Evolutionary conservation across 2,329 filamentous ascomycete species (phyloP).

Genomic region (Xylaria sp.): DNA sequence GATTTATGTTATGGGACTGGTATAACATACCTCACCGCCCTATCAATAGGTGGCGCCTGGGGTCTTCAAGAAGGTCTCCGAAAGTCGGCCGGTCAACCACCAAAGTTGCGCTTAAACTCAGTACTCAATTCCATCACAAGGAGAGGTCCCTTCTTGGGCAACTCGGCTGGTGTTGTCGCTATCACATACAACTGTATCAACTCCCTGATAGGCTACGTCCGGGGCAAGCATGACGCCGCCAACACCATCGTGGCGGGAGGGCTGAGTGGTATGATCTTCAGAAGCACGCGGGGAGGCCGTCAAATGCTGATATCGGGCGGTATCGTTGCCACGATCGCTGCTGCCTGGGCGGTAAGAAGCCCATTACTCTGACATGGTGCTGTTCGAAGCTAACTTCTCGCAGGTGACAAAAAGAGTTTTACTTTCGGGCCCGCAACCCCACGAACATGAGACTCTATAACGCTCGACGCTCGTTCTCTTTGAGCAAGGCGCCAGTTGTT

Average conservation of each 20-base stretch:
- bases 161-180: slow-evolving; percentile 94
- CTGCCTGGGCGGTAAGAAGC: slow-evolving; percentile 81
- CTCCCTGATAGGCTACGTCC: slow-evolving; percentile 79
- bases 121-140: slow-evolving; percentile 94
- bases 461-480: background rate
- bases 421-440: slow-evolving; percentile 31
- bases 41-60: slow-evolving; percentile 89
- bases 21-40: slow-evolving; percentile 88
- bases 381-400: slow-evolving; percentile 51
- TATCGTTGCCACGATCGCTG: slow-evolving; percentile 87
- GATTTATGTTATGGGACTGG: slow-evolving; percentile 98
- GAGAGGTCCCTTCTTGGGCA: slow-evolving; percentile 93
- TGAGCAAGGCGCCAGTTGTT: slow-evolving; percentile 12
- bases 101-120: slow-evolving; percentile 92
- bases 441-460: slow-evolving; percentile 43
- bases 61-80: slow-evolving; percentile 89
- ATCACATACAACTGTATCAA: slow-evolving; percentile 97
- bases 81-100: slow-evolving; percentile 79
- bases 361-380: background rate
- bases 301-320: slow-evolving; percentile 96
- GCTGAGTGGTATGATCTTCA: slow-evolving; percentile 93
- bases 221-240: slow-evolving; percentile 87
- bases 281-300: slow-evolving; percentile 88
- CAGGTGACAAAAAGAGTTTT: slow-evolving; percentile 49
- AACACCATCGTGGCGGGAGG: slow-evolving; percentile 90